A percentile compares a stretch with the other conserved stretches of the same genome.
Conservation (phyloP, 2,329 filamentous ascomycete species). For the Microcyclospora pomicola region DNA sequence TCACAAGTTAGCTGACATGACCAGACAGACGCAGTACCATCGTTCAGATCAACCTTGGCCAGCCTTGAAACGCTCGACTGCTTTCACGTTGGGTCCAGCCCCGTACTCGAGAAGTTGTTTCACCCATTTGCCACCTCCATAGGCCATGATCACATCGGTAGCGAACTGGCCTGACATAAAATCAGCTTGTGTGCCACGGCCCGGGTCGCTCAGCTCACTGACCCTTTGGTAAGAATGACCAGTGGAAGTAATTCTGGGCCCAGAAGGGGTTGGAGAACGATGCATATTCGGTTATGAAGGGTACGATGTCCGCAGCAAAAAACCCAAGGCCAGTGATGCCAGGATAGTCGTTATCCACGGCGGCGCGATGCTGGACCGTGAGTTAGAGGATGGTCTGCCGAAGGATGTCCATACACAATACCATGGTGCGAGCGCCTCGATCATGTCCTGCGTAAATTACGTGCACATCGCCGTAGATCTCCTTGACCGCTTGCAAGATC, state of each 20-base stretch:
- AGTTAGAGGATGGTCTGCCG: neutral
- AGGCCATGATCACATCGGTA: constrained; percentile 6
- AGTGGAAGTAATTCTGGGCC: constrained; percentile 5
- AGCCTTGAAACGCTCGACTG: constrained; percentile 2
- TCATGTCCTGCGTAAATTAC: constrained; percentile 5
- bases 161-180: constrained; percentile 2
- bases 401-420: no score
- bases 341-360: constrained; percentile 1
- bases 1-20: constrained; percentile 1
- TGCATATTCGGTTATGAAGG: constrained; percentile 4
- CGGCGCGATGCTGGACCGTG: neutral
- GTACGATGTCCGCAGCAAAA: constrained; percentile 6
- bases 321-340: constrained; percentile 2
- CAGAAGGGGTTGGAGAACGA: constrained; percentile 4
- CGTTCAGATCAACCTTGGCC: constrained; percentile 1
- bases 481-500: no score
- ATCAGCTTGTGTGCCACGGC: no score
- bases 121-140: constrained; percentile 4
- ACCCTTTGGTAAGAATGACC: constrained; percentile 2
- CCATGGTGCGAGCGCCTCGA: constrained; percentile 6
- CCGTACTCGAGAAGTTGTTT: constrained; percentile 1
- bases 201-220: no score
- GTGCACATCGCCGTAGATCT: no score
- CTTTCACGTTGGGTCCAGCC: constrained; percentile 2
- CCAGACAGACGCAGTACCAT: no score